Evolutionary conservation across 352 stramenopile genomes (phyloP).

Genomic region (Phytophthora citrophthora): DNA sequence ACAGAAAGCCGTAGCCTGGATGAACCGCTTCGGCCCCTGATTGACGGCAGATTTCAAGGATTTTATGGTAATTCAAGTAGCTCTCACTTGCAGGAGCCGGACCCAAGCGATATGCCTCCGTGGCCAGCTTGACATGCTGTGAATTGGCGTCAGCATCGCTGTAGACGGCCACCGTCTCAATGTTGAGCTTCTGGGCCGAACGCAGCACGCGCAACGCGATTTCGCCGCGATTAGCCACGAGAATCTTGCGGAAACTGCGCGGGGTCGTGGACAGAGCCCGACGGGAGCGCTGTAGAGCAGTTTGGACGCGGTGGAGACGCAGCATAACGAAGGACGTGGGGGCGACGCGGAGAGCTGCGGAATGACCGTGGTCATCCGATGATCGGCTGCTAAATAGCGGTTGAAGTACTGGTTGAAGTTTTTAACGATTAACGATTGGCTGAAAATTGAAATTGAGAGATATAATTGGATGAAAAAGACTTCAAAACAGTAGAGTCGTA

Average conservation of each 20-base stretch:
- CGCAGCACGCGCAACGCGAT: constrained; percentile 90
- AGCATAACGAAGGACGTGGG: constrained; percentile 23
- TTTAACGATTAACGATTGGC: background rate
- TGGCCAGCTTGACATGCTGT: constrained; percentile 78
- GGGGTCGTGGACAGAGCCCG: constrained; percentile 30
- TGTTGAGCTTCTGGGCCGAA: constrained; percentile 86
- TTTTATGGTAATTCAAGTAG: constrained; percentile 83
- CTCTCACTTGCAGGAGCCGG: constrained; percentile 72
- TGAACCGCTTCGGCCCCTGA: constrained; percentile 86
- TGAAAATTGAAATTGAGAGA: background rate
- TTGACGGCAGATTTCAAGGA: constrained; percentile 69
- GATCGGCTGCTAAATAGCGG: background rate
- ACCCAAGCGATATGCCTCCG: constrained; percentile 76
- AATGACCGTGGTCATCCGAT: constrained; percentile 10
- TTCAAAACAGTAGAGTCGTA: background rate
- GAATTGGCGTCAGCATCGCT: constrained; percentile 86
- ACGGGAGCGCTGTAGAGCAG: constrained; percentile 4
- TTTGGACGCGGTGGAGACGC: constrained; percentile 12
- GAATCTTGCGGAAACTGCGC: constrained; percentile 87
- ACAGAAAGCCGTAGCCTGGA: constrained; percentile 92
- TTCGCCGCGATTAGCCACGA: constrained; percentile 92
- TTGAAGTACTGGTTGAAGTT: constrained; percentile 19
- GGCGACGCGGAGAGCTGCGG: constrained; percentile 5
- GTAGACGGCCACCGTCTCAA: constrained; percentile 93
- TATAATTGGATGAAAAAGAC: background rate